Evolutionary conservation across 1,139 yeast genomes (phyloP), one percentile per base, ranked within the genome.

Genomic region (Candida gigantensis): DNA sequence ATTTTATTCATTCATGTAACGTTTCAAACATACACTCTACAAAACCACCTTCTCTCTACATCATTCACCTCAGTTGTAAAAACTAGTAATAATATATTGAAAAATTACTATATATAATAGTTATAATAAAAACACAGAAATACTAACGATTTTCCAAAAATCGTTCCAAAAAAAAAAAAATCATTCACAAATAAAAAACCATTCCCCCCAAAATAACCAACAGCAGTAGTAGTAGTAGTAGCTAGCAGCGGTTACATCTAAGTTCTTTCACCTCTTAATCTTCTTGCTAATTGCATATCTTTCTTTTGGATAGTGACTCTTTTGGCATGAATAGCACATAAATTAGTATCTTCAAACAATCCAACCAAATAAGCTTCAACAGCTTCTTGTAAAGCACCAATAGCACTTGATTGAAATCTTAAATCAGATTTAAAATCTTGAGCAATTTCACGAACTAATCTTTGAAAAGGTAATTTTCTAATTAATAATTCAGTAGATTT

Each of bases 311-410:
- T 71, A 41, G 77, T 71, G 44, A 71, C 77, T 67, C 77, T 70
- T 66, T 71, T 71, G 51, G 77, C 77, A 57, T 71, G 77, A 45
- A 71, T 71, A 43, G 77, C 77, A 62, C 76, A 71, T 65, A 71
- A 71, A 64, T 71, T 71, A 45, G 77, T 71, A 54, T 71, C 77
- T 59, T 71, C 77, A 40, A 71, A 71, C 52, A 71, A 67, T 12
- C 75, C 70, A 31, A 71, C 77, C 57, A 71, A 67, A 58, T 71
- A 71, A 38, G 77, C 77, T 58, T 71, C 77, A 30, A 71, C 76
- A 31, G 77, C 73, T 68, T 71, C 77, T 57, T 71, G 77, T 52
- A 71, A 68, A 40, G 77, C 77, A 54, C 76, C 76, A 42, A 71
- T 71, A 47, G 77, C 77, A 39, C 74, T 67, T 16, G 74, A 67